Conservation (phyloP, 2,329 filamentous ascomycete species). For the Cryphonectria parasitica region DNA sequence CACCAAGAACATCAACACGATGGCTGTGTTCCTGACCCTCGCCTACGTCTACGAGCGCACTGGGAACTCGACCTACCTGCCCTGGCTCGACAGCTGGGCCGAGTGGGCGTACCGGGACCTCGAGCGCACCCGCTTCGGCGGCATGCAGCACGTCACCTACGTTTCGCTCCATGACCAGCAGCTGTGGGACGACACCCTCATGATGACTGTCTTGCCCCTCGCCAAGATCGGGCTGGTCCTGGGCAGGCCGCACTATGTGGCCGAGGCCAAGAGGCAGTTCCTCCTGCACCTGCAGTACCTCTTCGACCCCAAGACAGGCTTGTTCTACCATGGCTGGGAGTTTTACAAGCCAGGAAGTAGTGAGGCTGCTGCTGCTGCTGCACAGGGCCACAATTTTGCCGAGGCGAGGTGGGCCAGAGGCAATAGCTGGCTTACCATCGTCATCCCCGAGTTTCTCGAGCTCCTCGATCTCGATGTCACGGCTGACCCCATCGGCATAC, state of each 20-base stretch:
- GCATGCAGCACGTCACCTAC: slow-evolving; percentile 79
- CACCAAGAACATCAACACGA: slow-evolving; percentile 86
- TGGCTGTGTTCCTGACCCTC: slow-evolving; percentile 76
- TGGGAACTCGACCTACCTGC: slow-evolving; percentile 67
- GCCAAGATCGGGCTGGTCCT: slow-evolving; percentile 79
- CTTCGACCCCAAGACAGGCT: slow-evolving; percentile 70
- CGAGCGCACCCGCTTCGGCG: slow-evolving; percentile 69
- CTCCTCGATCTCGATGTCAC: slow-evolving; percentile 62
- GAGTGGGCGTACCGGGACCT: slow-evolving; percentile 83
- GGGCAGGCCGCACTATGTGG: slow-evolving; percentile 71
- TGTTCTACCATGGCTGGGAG: slow-evolving; percentile 85
- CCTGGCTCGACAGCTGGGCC: slow-evolving; percentile 80
- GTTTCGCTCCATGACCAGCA: slow-evolving; percentile 71
- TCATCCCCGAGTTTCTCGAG: slow-evolving; percentile 81
- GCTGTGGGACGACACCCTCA: slow-evolving; percentile 83
- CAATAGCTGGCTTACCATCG: slow-evolving; percentile 79
- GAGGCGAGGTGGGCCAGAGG: slow-evolving; percentile 61
- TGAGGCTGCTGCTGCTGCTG: slow-evolving; percentile 49
- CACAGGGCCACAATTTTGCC: slow-evolving; percentile 63
- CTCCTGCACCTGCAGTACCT: slow-evolving; percentile 79
- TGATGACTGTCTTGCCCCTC: slow-evolving; percentile 84
- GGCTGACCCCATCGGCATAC: slow-evolving; percentile 65
- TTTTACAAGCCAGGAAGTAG: slow-evolving; percentile 46
- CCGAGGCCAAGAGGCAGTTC: slow-evolving; percentile 78
- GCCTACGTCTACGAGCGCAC: slow-evolving; percentile 80